A percentile compares a stretch with the other conserved stretches of the same genome.
These are phyloP conservation scores for Solanum paucissectum DNA, from an alignment of 257 asterid species.

Conservation along the genomic window DNA sequence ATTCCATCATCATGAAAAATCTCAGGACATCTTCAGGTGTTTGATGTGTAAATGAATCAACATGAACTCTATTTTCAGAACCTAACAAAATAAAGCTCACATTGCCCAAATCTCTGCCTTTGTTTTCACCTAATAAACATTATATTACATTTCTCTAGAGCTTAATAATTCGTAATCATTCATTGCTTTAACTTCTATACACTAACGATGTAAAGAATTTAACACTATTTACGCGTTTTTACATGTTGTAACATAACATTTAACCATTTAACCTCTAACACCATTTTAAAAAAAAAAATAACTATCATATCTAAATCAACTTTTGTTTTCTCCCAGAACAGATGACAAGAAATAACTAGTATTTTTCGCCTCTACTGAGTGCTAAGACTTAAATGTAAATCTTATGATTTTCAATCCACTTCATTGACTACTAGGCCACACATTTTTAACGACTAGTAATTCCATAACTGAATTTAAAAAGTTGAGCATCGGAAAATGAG, in stretches of 20 bases:
- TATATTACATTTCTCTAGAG: background rate
- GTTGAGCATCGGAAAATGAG: background rate
- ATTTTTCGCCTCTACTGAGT: background rate
- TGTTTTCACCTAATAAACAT: background rate
- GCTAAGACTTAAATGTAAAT: too few relatives aligned
- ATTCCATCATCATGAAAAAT: slow-evolving; percentile 24
- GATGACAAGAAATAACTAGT: background rate
- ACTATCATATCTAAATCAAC: background rate
- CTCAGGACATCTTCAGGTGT: slow-evolving; percentile 22
- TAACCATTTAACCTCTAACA: background rate
- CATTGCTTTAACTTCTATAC: background rate
- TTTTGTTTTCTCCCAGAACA: background rate
- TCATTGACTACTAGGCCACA: background rate
- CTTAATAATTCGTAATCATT: background rate
- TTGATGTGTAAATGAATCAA: background rate
- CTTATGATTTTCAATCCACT: too few relatives aligned
- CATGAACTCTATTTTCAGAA: background rate
- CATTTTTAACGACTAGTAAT: background rate
- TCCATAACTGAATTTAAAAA: too few relatives aligned
- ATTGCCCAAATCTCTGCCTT: background rate
- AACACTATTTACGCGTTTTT: background rate
- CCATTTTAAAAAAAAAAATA: too few relatives aligned
- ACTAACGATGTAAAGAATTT: background rate
- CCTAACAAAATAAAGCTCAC: background rate
- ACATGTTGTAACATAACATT: background rate